Evolutionary conservation across 805 yeast genomes (phyloP).

Genomic region (Wickerhamomyces subpelliculosus): DNA sequence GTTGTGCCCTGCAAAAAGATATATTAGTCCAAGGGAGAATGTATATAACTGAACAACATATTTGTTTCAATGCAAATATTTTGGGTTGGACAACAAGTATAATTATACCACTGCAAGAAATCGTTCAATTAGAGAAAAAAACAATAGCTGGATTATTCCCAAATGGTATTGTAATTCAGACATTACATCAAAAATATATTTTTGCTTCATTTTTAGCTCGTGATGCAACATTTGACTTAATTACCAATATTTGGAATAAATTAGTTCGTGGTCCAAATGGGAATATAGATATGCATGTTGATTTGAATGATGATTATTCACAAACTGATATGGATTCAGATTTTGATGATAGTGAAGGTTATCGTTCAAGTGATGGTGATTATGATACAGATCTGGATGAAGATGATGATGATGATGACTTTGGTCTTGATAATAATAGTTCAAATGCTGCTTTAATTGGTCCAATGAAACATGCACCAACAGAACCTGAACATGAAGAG

Average conservation of each 20-base stretch:
- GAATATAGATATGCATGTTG: slow-evolving; percentile 7
- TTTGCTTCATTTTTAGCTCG: slow-evolving; percentile 85
- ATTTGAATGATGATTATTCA: slow-evolving; percentile 4
- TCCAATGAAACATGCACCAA: slow-evolving; percentile 43
- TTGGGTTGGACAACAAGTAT: slow-evolving; percentile 88
- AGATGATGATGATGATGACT: slow-evolving; percentile 6
- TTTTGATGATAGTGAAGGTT: slow-evolving; percentile 13
- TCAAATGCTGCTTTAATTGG: too few species aligned
- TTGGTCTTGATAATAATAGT: too few species aligned
- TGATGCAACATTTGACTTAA: slow-evolving; percentile 46
- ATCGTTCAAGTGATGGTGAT: slow-evolving; percentile 20
- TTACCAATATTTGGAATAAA: slow-evolving; percentile 58
- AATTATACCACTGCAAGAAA: slow-evolving; percentile 67
- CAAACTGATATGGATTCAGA: slow-evolving; percentile 1
- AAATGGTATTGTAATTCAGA: slow-evolving; percentile 55
- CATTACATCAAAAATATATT: slow-evolving; percentile 49
- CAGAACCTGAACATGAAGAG: slow-evolving; percentile 35
- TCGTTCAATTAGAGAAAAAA: slow-evolving; percentile 69
- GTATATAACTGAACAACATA: slow-evolving; percentile 66
- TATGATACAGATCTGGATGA: slow-evolving; percentile 3
- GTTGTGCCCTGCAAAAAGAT: slow-evolving; percentile 86
- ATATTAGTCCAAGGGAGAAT: slow-evolving; percentile 82
- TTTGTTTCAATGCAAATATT: slow-evolving; percentile 83
- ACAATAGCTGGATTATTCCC: slow-evolving; percentile 86
- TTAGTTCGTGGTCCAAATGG: slow-evolving; percentile 22